Percentiles rank a stretch among this genome's conserved stretches.
Evolutionary conservation across 345 rosid species (phyloP).

Genomic region (Reutealis trisperma): DNA sequence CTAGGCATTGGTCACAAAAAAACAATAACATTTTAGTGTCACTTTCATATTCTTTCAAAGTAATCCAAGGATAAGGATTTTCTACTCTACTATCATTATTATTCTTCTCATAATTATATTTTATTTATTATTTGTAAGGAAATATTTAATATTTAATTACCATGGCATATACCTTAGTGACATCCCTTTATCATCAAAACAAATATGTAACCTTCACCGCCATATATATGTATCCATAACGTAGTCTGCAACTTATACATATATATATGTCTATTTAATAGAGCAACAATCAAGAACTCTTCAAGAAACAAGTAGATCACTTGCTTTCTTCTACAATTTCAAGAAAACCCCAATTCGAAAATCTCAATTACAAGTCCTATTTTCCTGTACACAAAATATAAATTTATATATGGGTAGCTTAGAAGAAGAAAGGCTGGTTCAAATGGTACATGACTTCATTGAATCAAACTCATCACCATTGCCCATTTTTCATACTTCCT

Average conservation of each 20-base stretch:
- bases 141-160: not conserved
- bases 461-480: conserved; percentile 45
- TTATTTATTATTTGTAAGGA: not conserved
- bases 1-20: too few relatives aligned
- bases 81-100: conserved; percentile 1
- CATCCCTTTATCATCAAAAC: conserved; percentile 17
- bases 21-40: conserved; percentile 14
- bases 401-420: conserved; percentile 30
- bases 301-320: not conserved
- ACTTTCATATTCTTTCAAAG: conserved; percentile 12
- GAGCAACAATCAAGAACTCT: not conserved
- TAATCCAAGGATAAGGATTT: conserved; percentile 22
- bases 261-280: not conserved
- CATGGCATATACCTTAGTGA: not conserved
- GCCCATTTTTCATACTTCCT: conserved; percentile 17
- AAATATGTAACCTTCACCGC: conserved; percentile 25
- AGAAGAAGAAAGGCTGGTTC: conserved; percentile 49
- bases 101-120: not conserved
- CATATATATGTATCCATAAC: not conserved
- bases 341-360: not conserved
- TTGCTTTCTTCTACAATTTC: too few relatives aligned
- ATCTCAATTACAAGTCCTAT: not conserved
- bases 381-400: too few relatives aligned
- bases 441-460: conserved; percentile 61
- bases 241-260: not conserved